Evolutionary conservation across 306 rosid species (phyloP).

Genomic region (Inga laurina): DNA sequence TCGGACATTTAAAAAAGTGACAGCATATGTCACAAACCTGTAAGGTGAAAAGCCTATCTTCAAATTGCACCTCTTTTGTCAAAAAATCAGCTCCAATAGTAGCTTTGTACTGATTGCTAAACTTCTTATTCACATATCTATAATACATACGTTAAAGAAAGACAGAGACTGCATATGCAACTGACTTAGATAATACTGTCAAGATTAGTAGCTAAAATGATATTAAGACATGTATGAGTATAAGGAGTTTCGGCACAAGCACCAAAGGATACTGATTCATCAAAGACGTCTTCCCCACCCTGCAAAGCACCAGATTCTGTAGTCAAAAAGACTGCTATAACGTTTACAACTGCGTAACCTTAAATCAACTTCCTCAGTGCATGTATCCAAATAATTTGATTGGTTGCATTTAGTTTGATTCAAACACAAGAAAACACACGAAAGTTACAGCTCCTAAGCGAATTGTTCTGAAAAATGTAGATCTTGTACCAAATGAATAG

Average conservation of each 20-base stretch:
- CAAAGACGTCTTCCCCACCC: constrained; percentile 99
- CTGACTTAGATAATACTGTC: not conserved
- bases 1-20: constrained; percentile 17
- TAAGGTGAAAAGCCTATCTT: constrained; percentile 97
- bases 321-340: not conserved
- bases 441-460: not conserved
- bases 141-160: constrained; percentile 46
- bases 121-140: constrained; percentile 96
- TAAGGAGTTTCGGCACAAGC: not conserved
- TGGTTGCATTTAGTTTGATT: constrained; percentile 4
- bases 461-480: not conserved
- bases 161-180: not conserved
- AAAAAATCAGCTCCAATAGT: constrained; percentile 97
- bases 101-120: constrained; percentile 98
- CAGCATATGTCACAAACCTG: constrained; percentile 55
- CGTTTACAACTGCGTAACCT: not conserved
- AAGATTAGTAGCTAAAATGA: not conserved
- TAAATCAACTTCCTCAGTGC: constrained; percentile 26
- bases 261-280: constrained; percentile 97
- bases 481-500: not conserved
- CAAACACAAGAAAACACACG: constrained; percentile 11
- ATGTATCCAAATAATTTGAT: constrained; percentile 1
- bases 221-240: not conserved
- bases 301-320: constrained; percentile 46
- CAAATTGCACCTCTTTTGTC: constrained; percentile 97